A percentile compares a stretch with the other conserved stretches of the same genome.
Conservation (phyloP, 331 rosid species). For the Quercus tomentella region DNA sequence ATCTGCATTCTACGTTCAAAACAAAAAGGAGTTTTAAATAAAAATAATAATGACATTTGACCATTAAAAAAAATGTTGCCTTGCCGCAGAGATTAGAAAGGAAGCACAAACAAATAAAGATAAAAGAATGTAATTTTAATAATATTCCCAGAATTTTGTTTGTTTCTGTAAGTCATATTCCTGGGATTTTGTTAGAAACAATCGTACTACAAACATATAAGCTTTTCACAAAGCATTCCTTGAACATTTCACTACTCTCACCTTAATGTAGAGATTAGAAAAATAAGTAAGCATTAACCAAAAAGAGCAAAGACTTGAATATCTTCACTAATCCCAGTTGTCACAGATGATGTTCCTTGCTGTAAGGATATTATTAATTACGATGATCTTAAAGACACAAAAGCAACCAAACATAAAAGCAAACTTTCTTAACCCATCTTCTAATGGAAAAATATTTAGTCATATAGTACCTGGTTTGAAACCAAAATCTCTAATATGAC, state of each 20-base stretch:
- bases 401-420: not conserved
- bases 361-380: not conserved
- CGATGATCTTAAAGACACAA: not conserved
- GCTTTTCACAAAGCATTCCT: not conserved
- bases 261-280: too few species aligned
- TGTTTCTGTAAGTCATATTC: not conserved
- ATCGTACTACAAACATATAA: not conserved
- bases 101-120: not conserved
- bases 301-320: not conserved
- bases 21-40: too few species aligned
- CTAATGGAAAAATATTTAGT: not conserved
- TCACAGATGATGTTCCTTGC: not conserved
- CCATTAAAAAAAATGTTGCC: not conserved
- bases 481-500: not conserved
- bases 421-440: not conserved
- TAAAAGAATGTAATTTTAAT: not conserved
- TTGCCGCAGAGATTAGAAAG: not conserved
- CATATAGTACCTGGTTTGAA: not conserved
- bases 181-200: not conserved
- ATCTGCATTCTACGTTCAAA: not conserved
- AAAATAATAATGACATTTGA: not conserved
- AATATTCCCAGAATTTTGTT: not conserved
- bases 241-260: too few species aligned
- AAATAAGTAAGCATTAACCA: too few species aligned
- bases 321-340: not conserved